phyloP scores from a whole-genome alignment of 192 early-diverging fungal species.

The Phycomyces blakesleeanus region DNA sequence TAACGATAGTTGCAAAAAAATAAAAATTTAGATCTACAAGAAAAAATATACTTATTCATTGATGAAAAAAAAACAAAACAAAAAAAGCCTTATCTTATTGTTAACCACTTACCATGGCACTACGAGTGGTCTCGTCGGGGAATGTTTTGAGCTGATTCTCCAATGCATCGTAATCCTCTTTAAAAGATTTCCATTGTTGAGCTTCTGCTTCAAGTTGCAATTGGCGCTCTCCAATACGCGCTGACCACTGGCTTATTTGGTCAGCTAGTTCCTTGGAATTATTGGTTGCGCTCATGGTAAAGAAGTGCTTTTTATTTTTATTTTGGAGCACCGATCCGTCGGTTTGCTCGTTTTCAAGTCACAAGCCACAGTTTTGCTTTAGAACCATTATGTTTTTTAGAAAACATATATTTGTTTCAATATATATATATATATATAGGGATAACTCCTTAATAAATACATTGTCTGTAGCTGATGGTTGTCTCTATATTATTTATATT shows the following conservation, averaged over 20 bases:
- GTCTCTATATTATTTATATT: too few species aligned
- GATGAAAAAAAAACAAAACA: not conserved
- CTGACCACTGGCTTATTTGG: constrained; percentile 6
- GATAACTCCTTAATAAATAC: not conserved
- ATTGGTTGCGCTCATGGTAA: not conserved
- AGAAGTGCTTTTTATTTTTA: not conserved
- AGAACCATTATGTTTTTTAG: too few species aligned
- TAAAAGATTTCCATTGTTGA: constrained; percentile 52
- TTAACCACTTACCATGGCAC: constrained; percentile 48
- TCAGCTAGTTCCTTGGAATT: not conserved
- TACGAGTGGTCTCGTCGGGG: constrained; percentile 42
- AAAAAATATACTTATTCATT: too few species aligned
- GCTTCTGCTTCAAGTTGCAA: constrained; percentile 14
- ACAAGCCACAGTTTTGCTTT: too few species aligned
- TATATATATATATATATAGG: not conserved
- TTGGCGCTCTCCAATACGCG: constrained; percentile 2
- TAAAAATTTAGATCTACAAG: too few species aligned
- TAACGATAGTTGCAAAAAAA: constrained; percentile 16
- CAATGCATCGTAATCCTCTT: constrained; percentile 53
- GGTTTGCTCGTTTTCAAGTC: too few species aligned
- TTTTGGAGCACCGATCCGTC: too few species aligned
- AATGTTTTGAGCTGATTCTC: constrained; percentile 41
- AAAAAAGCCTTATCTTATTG: not conserved
- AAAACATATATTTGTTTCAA: too few species aligned
- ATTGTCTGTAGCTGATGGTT: not conserved